Conservation (phyloP, 2,329 filamentous ascomycete genomes). For the Dendrostoma leiphaemia region DNA sequence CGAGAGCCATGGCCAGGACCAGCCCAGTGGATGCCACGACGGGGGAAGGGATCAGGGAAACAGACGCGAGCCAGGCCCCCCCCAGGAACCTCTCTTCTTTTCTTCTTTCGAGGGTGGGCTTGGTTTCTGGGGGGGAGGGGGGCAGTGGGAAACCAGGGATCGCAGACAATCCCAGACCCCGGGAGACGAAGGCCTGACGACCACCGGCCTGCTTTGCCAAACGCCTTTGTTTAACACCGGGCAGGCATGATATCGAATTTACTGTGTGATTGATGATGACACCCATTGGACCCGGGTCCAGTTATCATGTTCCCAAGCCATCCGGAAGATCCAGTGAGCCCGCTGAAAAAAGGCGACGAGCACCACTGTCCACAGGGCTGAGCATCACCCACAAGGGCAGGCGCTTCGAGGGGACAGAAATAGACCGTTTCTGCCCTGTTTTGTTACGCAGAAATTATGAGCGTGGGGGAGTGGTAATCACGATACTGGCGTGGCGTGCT, state of each 20-base stretch:
- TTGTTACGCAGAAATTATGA: neutral
- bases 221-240: too few species aligned
- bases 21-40: slow-evolving; percentile 4
- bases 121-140: neutral
- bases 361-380: neutral
- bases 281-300: too few species aligned
- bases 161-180: neutral
- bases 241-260: too few species aligned
- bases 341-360: neutral
- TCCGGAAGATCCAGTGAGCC: neutral
- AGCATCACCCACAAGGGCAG: neutral
- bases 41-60: slow-evolving; percentile 6
- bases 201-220: too few species aligned
- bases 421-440: neutral
- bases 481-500: neutral
- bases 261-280: too few species aligned
- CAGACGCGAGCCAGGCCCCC: too few species aligned
- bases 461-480: neutral
- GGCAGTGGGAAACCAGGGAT: neutral
- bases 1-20: slow-evolving; percentile 3
- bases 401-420: neutral
- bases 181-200: too few species aligned
- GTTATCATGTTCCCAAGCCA: neutral
- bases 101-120: neutral
- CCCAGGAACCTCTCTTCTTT: too few species aligned